Base-by-base conservation (phyloP, 73 alveolate genomes). In the Paramecium pentaurelia region DNA sequence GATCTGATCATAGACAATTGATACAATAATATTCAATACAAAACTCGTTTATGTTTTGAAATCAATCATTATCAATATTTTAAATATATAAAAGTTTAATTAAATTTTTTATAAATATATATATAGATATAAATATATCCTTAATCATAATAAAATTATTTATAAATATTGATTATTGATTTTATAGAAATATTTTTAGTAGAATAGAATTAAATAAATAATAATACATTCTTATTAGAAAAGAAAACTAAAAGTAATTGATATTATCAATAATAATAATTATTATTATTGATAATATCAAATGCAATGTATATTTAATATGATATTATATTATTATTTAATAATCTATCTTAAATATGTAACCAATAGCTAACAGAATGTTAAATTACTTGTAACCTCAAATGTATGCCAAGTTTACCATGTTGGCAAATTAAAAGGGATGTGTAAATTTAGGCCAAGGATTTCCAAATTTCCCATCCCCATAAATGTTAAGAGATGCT, bases 391-490 rank as follows among this genome's bases (percentile, higher is more conserved):
- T 32, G 51, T 16, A 80, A 49, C 73, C 91, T 27, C 54, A 42
- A 42, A 80, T 80, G 91, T 80, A 80, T 80, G 91, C 77, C 54
- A 80, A 47, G 30, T 80, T 80, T 22, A 80, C 77, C 3, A 27
- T 25, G 58, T 42, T 80, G 64, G 91, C 91, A 25, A 25, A 44
- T 12, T 12, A 80, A 44, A 25, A 45, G 71, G 91, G 75, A 14
- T 80, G 91, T 12, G 32, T 86, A 20, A 86, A 42, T 71, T 71
- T 71, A 73, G 94, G 94, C 11, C 54, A 89, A 89, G 94, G 94
- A 34, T 89, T 89, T 30, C 94, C 94, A 25, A 89, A 89, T 47
- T 89, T 77, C 68, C 58, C 45, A 45, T 80, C 94, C 51, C 94
- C 94, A 42, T 47, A 70, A 8, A 71, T 89, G 51, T 47, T 89